Conservation (phyloP, 1,284 basidiomycete species). For the Ceratobasidium sp. region DNA sequence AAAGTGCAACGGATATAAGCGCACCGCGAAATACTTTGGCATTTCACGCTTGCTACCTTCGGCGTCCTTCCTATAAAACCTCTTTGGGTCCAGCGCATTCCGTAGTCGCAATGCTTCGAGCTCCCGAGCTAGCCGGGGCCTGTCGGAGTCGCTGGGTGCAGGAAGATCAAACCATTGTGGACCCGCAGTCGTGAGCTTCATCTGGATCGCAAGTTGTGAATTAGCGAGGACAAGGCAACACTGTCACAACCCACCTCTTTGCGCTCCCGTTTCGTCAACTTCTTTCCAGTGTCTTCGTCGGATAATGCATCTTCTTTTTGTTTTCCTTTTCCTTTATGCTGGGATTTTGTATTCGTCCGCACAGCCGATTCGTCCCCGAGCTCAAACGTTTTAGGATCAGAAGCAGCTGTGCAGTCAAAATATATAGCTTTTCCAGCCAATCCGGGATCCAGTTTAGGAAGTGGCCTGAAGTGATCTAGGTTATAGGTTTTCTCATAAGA, state of each 20-base stretch:
- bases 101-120: conserved; percentile 90
- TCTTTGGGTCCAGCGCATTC: conserved; percentile 93
- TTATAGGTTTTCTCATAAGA: neutral
- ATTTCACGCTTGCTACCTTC: conserved; percentile 84
- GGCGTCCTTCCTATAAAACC: conserved; percentile 86
- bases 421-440: conserved; percentile 20
- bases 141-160: conserved; percentile 75
- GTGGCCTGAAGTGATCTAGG: neutral
- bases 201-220: conserved; percentile 51
- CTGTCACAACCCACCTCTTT: conserved; percentile 33
- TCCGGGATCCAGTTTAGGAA: conserved; percentile 30
- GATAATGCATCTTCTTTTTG: conserved; percentile 35
- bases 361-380: conserved; percentile 1
- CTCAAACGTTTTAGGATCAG: conserved; percentile 22
- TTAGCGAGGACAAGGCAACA: conserved; percentile 45
- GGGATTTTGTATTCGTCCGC: neutral
- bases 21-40: conserved; percentile 87
- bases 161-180: conserved; percentile 92
- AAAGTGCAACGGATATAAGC: conserved; percentile 47
- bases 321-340: conserved; percentile 38
- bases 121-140: conserved; percentile 85
- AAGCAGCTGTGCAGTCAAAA: conserved; percentile 16
- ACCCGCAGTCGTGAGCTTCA: conserved; percentile 77
- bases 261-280: conserved; percentile 36
- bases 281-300: conserved; percentile 39